Base-by-base conservation (phyloP, 179 eudicot species). In the Drosera spatulata region DNA sequence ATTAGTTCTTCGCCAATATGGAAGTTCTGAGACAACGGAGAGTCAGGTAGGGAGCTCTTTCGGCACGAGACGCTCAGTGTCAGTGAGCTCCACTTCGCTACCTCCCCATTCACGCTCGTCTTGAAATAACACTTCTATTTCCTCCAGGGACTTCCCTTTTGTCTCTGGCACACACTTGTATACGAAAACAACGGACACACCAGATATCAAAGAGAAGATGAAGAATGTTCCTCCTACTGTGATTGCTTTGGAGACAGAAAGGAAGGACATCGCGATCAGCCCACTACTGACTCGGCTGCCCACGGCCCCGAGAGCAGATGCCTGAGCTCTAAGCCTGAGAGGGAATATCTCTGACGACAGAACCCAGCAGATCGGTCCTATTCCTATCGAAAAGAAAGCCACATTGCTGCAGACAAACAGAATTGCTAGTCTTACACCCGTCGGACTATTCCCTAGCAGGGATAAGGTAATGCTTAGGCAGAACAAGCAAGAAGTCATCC, bases 331-430 rank as follows among this genome's bases (percentile, higher is more conserved):
- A 6, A 80, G 75, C 59, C 71, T 71, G 50, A 74, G 67, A 8
- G 84, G 84, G 68, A 73, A 80, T 15, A 80, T 71, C 57, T 80
- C 84, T 4, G 81, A 77, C 0, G 79, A 44, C 37, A 76, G 47
- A n/a, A 80, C 81, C 85, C 85, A 80, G 56, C 79, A 74, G 54
- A 80, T 50, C 0, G 85, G 85, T 7, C 85, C 85, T 3, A 80
- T 56, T 47, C 85, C 85, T 11, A 77, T 62, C 2, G 85, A 80
- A 62, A 80, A 80, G 73, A 80, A 80, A 10, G 85, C 79, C 0
- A 74, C 85, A 60, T 77, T 77, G 15, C 82, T 80, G 53, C 75
- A 77, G 5, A 80, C 77, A 0, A 41, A 69, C n/a, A 77, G 14
- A 64, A 77, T 71, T 0, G 81, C 75, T 52, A 80, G 41, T 48